Base-by-base conservation (phyloP, 805 yeast species). In the Pichia paraexigua region DNA sequence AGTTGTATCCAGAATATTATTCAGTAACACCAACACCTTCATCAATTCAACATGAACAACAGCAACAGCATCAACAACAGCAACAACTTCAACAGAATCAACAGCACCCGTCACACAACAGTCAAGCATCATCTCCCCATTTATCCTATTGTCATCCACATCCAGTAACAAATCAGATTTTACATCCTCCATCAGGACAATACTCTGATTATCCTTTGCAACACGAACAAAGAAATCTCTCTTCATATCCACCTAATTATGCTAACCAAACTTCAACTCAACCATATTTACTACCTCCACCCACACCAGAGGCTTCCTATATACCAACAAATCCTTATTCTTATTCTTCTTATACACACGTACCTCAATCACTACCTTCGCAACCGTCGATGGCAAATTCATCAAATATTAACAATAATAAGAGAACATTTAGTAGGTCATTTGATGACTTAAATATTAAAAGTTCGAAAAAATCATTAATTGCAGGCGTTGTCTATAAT, bases 401-500 rank as follows among this genome's bases (percentile, higher is more conserved):
- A 45, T 5, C 30, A 17, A 24, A 4, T 7, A 24, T 24, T 24
- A 24, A 24, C 4, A 24, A 24, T 24, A 24, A 24, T 2, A 42
- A 42, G 17, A 42, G 44, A 25, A 17, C 21, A 4, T 42, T n/a
- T 25, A n/a, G n/a, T n/a, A n/a, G 25, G 25, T 5, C 8, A 12
- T 18, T 27, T 47, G 45, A 51, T 5, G 35, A 37, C 1, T 10
- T 5, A 6, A 21, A 28, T 43, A 12, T 15, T 32, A 18, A 10
- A 20, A 32, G 18, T 17, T 9, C 12, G 9, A 52, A 55, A 41
- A 53, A 50, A 46, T 52, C 59, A 2, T 55, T 57, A 10, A 62
- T 62, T 43, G 62, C 65, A 2, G 65, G 65, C 11, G 54, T 61
- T 6, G 52, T 62, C 40, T 62, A 62, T 30, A 57, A 59, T 24